Percentiles rank a stretch among this genome's conserved stretches.
Evolutionary conservation across 495 filamentous ascomycete genomes (phyloP).

Genomic region (Thermochaetoides thermophila): DNA sequence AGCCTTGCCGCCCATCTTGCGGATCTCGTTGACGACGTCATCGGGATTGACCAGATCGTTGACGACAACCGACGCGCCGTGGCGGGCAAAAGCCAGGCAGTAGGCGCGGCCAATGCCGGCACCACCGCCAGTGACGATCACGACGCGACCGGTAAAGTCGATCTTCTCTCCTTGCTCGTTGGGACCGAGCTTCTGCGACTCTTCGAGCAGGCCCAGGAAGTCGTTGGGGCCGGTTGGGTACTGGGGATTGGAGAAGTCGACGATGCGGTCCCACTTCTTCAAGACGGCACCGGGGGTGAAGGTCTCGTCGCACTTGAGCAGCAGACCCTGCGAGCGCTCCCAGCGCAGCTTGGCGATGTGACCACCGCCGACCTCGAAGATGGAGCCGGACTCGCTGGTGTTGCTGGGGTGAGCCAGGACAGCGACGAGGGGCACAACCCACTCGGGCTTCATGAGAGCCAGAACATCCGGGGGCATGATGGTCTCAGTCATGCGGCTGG

Average conservation of each 20-base stretch:
- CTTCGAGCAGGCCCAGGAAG: slow-evolving; percentile 76
- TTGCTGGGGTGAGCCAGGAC: slow-evolving; percentile 81
- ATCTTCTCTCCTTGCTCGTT: slow-evolving; percentile 63
- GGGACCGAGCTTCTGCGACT: slow-evolving; percentile 62
- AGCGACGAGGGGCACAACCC: slow-evolving; percentile 90
- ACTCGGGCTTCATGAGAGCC: slow-evolving; percentile 79
- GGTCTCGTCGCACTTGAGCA: slow-evolving; percentile 77
- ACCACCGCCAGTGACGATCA: slow-evolving; percentile 84
- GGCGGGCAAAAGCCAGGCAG: slow-evolving; percentile 77
- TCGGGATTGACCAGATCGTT: slow-evolving; percentile 95
- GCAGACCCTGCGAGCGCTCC: slow-evolving; percentile 83
- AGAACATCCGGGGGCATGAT: slow-evolving; percentile 94
- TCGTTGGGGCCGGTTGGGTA: slow-evolving; percentile 81
- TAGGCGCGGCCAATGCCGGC: slow-evolving; percentile 88
- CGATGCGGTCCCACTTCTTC: slow-evolving; percentile 75
- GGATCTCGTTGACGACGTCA: slow-evolving; percentile 79
- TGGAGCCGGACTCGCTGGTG: slow-evolving; percentile 66
- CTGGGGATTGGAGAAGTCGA: slow-evolving; percentile 71
- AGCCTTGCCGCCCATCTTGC: slow-evolving; percentile 77
- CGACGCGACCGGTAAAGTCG: slow-evolving; percentile 83
- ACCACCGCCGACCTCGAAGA: slow-evolving; percentile 90
- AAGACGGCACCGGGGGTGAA: slow-evolving; percentile 81
- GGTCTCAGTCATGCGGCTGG: slow-evolving; percentile 92
- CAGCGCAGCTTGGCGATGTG: slow-evolving; percentile 87
- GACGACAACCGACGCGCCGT: slow-evolving; percentile 81